phyloP scores from a whole-genome alignment of 2,329 filamentous ascomycete genomes.

The Tolypocladium cylindrosporum region DNA sequence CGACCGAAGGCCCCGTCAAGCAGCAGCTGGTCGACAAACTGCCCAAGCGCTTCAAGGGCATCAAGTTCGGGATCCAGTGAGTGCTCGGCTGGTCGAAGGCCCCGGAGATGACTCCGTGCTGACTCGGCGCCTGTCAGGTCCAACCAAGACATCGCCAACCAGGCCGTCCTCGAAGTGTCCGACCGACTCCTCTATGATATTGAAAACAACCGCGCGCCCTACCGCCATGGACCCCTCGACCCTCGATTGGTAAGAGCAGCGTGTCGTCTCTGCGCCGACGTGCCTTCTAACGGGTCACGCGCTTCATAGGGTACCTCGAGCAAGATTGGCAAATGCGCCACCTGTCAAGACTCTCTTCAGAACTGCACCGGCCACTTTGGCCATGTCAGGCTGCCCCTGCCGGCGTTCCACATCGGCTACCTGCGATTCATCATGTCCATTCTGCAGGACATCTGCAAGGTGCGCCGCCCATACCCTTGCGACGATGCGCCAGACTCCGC shows the following conservation, averaged over 20 bases:
- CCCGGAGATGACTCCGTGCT: not conserved
- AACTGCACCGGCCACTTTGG: constrained; percentile 94
- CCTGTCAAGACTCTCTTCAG: constrained; percentile 71
- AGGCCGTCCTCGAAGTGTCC: constrained; percentile 90
- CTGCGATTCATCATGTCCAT: constrained; percentile 88
- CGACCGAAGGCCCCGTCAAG: constrained; percentile 34
- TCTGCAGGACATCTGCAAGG: constrained; percentile 90
- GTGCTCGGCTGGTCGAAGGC: constrained; percentile 15
- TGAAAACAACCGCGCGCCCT: constrained; percentile 64
- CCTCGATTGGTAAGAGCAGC: constrained; percentile 51
- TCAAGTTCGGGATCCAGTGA: constrained; percentile 86
- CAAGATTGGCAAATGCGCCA: constrained; percentile 70
- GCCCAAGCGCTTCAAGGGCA: constrained; percentile 80
- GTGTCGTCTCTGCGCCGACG: too few species aligned
- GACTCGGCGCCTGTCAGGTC: constrained; percentile 43
- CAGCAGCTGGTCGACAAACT: constrained; percentile 78
- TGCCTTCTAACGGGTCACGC: not conserved
- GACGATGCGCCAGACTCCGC: not conserved
- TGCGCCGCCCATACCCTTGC: constrained; percentile 31
- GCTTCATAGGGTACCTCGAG: constrained; percentile 62
- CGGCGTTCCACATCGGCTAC: constrained; percentile 93
- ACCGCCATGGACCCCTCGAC: constrained; percentile 79
- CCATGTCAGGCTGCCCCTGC: constrained; percentile 80
- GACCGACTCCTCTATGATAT: constrained; percentile 90
- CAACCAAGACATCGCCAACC: constrained; percentile 88